These are phyloP conservation scores for Nitzschia sp. DNA, from an alignment of 108 stramenopile species.

Conservation along the genomic window DNA sequence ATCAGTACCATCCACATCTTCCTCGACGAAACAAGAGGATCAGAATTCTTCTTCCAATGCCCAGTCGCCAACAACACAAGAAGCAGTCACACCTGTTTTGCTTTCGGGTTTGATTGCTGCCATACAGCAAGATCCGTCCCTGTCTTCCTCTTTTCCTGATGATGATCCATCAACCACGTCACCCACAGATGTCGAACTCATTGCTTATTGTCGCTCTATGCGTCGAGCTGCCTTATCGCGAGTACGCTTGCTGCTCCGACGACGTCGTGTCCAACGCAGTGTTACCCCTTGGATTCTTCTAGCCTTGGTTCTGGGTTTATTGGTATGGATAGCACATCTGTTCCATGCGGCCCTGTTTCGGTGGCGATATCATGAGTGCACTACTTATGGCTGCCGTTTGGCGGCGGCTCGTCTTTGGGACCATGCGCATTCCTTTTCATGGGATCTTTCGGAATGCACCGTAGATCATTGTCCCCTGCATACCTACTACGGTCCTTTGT, in stretches of 20 bases:
- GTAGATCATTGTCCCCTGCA: neutral
- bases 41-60: neutral
- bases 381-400: slow-evolving; percentile 14
- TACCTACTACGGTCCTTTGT: slow-evolving; percentile 10
- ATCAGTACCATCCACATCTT: neutral
- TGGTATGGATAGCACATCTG: neutral
- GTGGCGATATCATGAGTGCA: slow-evolving; percentile 13
- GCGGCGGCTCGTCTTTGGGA: slow-evolving; percentile 24
- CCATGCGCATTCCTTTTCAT: slow-evolving; percentile 1
- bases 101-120: slow-evolving; percentile 38
- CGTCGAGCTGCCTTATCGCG: slow-evolving; percentile 31
- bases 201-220: slow-evolving; percentile 29
- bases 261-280: slow-evolving; percentile 20
- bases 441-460: neutral
- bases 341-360: slow-evolving; percentile 2
- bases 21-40: neutral
- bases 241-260: slow-evolving; percentile 7
- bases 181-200: slow-evolving; percentile 31
- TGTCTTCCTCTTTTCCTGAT: neutral
- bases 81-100: slow-evolving; percentile 37
- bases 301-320: slow-evolving; percentile 9
- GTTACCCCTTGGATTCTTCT: slow-evolving; percentile 22
- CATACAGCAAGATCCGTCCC: slow-evolving; percentile 1
- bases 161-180: neutral
- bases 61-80: neutral